These are phyloP conservation scores for Komagataella kurtzmanii DNA, from an alignment of 805 yeast species.

Conservation along the genomic window DNA sequence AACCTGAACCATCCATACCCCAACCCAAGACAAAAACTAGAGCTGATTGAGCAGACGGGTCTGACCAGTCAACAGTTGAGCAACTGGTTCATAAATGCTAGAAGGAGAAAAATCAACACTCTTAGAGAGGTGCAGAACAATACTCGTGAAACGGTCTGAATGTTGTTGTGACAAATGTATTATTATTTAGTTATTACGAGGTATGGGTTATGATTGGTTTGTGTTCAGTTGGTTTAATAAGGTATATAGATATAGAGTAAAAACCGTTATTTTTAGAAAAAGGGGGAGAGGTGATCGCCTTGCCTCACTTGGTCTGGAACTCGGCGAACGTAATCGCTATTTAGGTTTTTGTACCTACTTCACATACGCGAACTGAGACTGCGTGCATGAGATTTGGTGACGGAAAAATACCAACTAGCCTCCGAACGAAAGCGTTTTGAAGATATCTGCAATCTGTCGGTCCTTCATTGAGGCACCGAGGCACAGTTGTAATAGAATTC, in stretches of 20 bases:
- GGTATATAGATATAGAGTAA: conserved; percentile 5
- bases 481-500: conserved; percentile 45
- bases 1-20: conserved; percentile 50
- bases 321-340: background rate
- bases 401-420: background rate
- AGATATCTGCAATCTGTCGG: conserved; percentile 27
- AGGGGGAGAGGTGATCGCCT: background rate
- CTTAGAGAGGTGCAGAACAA: conserved; percentile 25
- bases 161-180: background rate
- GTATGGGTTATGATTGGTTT: background rate
- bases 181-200: background rate
- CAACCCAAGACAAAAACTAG: conserved; percentile 40
- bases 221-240: background rate
- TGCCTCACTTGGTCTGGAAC: background rate
- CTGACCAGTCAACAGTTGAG: conserved; percentile 44
- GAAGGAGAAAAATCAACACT: conserved; percentile 41
- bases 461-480: conserved; percentile 25
- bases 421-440: conserved; percentile 26
- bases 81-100: conserved; percentile 52
- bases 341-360: background rate
- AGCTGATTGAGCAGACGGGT: conserved; percentile 39
- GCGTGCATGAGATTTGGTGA: background rate
- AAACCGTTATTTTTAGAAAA: conserved; percentile 23
- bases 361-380: background rate
- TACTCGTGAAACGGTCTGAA: conserved; percentile 6